phyloP scores from a whole-genome alignment of 2,329 filamentous ascomycete species.

The Nigrograna mackinnonii region DNA sequence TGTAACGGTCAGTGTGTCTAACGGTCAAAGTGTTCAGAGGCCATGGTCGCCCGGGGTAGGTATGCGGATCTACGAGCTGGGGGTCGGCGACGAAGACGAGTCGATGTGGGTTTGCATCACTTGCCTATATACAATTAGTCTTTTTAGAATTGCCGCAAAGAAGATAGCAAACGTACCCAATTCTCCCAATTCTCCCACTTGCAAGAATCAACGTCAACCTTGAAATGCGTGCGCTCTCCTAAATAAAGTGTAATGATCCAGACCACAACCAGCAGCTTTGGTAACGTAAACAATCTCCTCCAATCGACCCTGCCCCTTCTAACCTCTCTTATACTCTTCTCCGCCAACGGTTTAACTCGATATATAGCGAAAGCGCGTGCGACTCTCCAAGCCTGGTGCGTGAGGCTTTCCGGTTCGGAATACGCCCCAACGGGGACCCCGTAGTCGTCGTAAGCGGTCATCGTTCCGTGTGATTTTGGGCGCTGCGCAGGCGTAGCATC shows the following conservation, averaged over 20 bases:
- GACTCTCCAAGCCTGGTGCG: constrained; percentile 30
- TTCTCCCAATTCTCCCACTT: constrained; percentile 87
- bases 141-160: too few species aligned
- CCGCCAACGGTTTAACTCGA: constrained; percentile 25
- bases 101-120: constrained; percentile 77
- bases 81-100: constrained; percentile 86
- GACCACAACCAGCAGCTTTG: constrained; percentile 62
- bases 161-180: constrained; percentile 71
- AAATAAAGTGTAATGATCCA: constrained; percentile 82
- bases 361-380: constrained; percentile 35
- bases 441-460: constrained; percentile 44
- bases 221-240: constrained; percentile 82
- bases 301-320: constrained; percentile 24
- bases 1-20: constrained; percentile 84
- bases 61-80: constrained; percentile 90
- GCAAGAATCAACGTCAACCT: constrained; percentile 70
- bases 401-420: constrained; percentile 37
- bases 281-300: constrained; percentile 27
- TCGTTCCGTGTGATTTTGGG: constrained; percentile 18
- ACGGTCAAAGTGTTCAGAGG: constrained; percentile 69
- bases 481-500: constrained; percentile 30
- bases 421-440: constrained; percentile 42
- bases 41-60: constrained; percentile 85
- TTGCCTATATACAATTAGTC: constrained; percentile 59
- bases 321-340: constrained; percentile 12